phyloP scores from a whole-genome alignment of 345 rosid species.

The Tarenaya hassleriana region DNA sequence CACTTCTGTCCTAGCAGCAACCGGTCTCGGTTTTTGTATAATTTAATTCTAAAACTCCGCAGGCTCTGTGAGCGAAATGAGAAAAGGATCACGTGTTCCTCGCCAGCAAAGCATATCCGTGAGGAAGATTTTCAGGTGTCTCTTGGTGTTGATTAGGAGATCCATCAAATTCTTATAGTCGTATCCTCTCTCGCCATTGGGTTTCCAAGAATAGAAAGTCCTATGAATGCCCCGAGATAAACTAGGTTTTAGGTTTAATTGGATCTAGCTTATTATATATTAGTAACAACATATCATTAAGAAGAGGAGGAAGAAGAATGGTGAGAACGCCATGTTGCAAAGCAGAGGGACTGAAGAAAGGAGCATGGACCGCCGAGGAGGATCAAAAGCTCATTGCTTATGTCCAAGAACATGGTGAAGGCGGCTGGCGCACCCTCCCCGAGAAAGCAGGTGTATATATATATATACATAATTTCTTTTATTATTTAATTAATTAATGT shows the following conservation, averaged over 20 bases:
- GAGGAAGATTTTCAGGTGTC: conserved; percentile 26
- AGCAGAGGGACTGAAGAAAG: conserved; percentile 36
- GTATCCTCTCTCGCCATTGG: not conserved
- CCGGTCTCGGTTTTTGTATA: too few relatives aligned
- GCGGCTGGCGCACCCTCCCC: conserved; percentile 42
- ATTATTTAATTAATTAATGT: too few relatives aligned
- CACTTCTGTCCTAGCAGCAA: too few relatives aligned
- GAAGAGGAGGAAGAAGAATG: conserved; percentile 26
- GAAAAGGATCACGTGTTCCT: not conserved
- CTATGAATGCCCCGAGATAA: too few relatives aligned
- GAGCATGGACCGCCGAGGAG: conserved; percentile 42
- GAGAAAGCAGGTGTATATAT: conserved; percentile 33
- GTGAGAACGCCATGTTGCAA: conserved; percentile 36
- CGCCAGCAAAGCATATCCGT: conserved; percentile 26
- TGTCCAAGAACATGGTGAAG: conserved; percentile 34
- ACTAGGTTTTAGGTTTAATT: too few relatives aligned
- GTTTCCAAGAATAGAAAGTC: not conserved
- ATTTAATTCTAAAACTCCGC: too few relatives aligned
- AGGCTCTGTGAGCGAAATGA: too few relatives aligned
- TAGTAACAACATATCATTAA: too few relatives aligned
- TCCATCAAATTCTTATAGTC: conserved; percentile 22
- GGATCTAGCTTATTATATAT: too few relatives aligned
- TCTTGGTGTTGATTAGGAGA: conserved; percentile 28
- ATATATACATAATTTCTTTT: too few relatives aligned
- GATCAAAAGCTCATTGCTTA: conserved; percentile 35